These are phyloP conservation scores for Neurospora sp. DNA, from an alignment of 495 filamentous ascomycete species.

Conservation along the genomic window DNA sequence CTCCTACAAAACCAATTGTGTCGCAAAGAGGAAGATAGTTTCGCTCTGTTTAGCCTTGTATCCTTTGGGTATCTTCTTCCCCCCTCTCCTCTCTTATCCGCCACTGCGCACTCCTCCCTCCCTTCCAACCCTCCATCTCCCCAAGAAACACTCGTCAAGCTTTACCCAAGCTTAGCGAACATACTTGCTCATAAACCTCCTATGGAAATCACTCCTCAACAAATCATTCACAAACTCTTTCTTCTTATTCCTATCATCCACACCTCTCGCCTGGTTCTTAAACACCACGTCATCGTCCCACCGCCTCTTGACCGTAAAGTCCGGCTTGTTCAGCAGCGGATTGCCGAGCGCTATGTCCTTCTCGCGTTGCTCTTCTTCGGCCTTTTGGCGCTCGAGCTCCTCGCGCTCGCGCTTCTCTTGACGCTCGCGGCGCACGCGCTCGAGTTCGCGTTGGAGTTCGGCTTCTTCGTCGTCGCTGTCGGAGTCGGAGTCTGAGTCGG, in stretches of 20 bases:
- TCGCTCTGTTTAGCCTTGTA: background rate
- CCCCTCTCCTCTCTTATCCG: background rate
- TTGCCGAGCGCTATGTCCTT: slow-evolving; percentile 87
- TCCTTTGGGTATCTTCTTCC: background rate
- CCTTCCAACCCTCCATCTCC: background rate
- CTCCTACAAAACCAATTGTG: background rate
- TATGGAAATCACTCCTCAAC: slow-evolving; percentile 92
- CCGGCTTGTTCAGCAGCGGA: slow-evolving; percentile 69
- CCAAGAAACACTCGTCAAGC: no score
- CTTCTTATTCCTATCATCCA: slow-evolving; percentile 77
- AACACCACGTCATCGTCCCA: slow-evolving; percentile 99
- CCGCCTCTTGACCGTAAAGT: slow-evolving; percentile 67
- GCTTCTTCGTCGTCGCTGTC: slow-evolving; percentile 71
- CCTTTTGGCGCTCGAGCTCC: slow-evolving; percentile 64
- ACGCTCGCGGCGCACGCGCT: slow-evolving; percentile 87
- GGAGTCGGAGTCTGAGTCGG: slow-evolving; percentile 33
- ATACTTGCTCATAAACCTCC: slow-evolving; percentile 83
- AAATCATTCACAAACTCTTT: slow-evolving; percentile 98
- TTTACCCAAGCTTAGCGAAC: slow-evolving; percentile 23
- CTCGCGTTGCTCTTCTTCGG: slow-evolving; percentile 75
- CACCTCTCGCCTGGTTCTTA: slow-evolving; percentile 94
- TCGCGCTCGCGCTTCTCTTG: slow-evolving; percentile 78
- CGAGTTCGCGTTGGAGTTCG: slow-evolving; percentile 81
- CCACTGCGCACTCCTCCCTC: background rate
- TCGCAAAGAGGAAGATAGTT: background rate